A percentile compares a stretch with the other conserved stretches of the same genome.
Evolutionary conservation across 2,329 filamentous ascomycete species (phyloP).

Genomic region (Trichophyton mentagrophytes): DNA sequence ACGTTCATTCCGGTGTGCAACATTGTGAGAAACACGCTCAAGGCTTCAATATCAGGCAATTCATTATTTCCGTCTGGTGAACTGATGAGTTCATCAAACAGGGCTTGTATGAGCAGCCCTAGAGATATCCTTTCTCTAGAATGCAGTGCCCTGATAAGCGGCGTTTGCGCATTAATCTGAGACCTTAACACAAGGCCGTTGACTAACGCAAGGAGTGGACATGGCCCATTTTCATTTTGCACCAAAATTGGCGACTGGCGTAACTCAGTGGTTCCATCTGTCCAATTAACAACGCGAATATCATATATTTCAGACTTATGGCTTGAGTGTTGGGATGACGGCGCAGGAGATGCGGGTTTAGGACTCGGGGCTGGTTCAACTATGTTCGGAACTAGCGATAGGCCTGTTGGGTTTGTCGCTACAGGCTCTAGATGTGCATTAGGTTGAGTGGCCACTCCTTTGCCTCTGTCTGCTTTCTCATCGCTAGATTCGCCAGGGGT

Average conservation of each 20-base stretch:
- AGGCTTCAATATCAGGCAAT: conserved; percentile 73
- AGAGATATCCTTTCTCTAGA: conserved; percentile 80
- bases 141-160: conserved; percentile 62
- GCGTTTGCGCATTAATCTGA: conserved; percentile 51
- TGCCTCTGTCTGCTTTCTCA: not conserved
- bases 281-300: conserved; percentile 83
- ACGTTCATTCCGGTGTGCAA: conserved; percentile 97
- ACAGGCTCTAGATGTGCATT: not conserved
- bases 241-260: conserved; percentile 76
- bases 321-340: not conserved
- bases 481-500: not conserved
- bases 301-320: conserved; percentile 62
- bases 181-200: conserved; percentile 84
- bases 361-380: not conserved
- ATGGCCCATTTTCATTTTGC: conserved; percentile 90
- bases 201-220: conserved; percentile 80
- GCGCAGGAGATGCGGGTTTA: not conserved
- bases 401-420: not conserved
- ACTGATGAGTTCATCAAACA: conserved; percentile 88
- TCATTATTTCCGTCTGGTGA: conserved; percentile 53
- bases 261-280: conserved; percentile 51
- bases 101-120: conserved; percentile 69
- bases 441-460: not conserved
- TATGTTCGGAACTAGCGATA: not conserved
- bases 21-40: conserved; percentile 77